phyloP scores from a whole-genome alignment of 2,329 filamentous ascomycete genomes.

The Pestalotiopsis sp. region DNA sequence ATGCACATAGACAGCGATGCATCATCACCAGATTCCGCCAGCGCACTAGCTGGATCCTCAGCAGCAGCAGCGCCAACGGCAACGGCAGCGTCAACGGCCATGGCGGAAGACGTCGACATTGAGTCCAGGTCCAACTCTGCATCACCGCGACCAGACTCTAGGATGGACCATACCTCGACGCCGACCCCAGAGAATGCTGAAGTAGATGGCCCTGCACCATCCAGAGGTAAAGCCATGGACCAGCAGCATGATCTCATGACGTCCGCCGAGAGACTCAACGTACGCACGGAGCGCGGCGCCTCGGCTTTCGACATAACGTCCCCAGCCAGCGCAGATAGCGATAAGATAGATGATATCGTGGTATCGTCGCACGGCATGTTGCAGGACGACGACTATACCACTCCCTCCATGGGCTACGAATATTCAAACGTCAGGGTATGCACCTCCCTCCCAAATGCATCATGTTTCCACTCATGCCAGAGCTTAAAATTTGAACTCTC shows the following conservation, averaged over 20 bases:
- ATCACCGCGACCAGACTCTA: conserved; percentile 26
- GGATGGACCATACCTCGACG: conserved; percentile 18
- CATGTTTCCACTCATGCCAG: not conserved
- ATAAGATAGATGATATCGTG: conserved; percentile 22
- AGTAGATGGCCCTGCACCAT: conserved; percentile 16
- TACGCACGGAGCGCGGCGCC: conserved; percentile 14
- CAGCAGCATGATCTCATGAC: conserved; percentile 8
- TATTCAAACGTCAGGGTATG: conserved; percentile 58
- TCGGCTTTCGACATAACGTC: conserved; percentile 19
- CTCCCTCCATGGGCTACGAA: conserved; percentile 51
- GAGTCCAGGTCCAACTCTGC: conserved; percentile 27
- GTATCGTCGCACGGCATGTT: conserved; percentile 13
- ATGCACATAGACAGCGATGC: conserved; percentile 28
- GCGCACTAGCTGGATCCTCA: conserved; percentile 16
- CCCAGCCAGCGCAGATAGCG: conserved; percentile 20
- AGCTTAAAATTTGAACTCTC: not conserved
- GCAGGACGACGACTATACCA: conserved; percentile 23
- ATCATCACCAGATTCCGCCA: conserved; percentile 25
- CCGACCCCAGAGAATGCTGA: conserved; percentile 20
- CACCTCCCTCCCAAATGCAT: conserved; percentile 8
- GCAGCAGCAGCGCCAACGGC: not conserved
- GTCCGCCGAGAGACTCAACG: conserved; percentile 19
- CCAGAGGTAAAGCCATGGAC: conserved; percentile 7
- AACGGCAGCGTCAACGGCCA: not conserved
- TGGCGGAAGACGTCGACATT: conserved; percentile 16